These are phyloP conservation scores for Aegilops tauschii DNA, from an alignment of 176 grass and related monocot species.

Conservation along the genomic window DNA sequence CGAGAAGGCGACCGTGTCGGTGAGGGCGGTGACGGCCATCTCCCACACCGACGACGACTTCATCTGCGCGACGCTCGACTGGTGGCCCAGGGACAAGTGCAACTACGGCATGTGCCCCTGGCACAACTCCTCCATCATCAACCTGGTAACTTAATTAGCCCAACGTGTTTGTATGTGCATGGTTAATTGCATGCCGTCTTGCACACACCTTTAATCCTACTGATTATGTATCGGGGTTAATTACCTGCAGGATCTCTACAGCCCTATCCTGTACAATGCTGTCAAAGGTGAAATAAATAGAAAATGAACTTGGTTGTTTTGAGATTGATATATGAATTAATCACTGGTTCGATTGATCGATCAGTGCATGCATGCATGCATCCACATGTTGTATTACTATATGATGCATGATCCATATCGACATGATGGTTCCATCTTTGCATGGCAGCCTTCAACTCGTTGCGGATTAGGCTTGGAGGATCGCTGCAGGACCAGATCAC, in stretches of 20 bases:
- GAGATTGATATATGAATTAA: background rate
- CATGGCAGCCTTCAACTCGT: constrained; percentile 39
- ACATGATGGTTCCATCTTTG: background rate
- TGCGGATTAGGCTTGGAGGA: constrained; percentile 59
- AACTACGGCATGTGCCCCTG: constrained; percentile 52
- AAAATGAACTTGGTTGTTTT: background rate
- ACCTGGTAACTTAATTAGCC: constrained; percentile 36
- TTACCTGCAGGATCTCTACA: constrained; percentile 43
- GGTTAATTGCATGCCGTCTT: background rate
- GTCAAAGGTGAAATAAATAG: constrained; percentile 30
- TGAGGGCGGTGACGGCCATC: constrained; percentile 35
- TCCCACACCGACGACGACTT: constrained; percentile 42
- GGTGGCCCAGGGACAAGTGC: constrained; percentile 71
- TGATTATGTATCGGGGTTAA: background rate
- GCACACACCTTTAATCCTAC: background rate
- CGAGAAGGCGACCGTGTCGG: constrained; percentile 30
- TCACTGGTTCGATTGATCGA: background rate
- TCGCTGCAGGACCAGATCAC: constrained; percentile 59
- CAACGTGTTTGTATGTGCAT: background rate
- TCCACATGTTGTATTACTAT: background rate
- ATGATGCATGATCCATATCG: background rate
- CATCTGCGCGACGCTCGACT: constrained; percentile 59
- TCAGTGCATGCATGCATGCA: background rate
- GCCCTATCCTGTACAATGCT: constrained; percentile 47
- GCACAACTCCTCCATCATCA: constrained; percentile 51